Conservation (phyloP, 257 asterid species). For the Cordia subcordata region DNA sequence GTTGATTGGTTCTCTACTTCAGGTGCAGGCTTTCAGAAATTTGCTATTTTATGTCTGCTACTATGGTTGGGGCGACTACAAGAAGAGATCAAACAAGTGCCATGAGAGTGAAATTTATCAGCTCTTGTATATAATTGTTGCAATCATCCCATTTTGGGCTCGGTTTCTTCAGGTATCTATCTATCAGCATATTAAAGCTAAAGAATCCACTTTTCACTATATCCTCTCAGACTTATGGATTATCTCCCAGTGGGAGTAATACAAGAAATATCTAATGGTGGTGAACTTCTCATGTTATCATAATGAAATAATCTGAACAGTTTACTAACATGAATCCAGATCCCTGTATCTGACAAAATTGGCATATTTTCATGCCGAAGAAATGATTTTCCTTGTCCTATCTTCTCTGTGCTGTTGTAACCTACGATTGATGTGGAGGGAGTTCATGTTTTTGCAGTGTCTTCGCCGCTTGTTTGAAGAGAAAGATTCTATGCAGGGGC, state of each 20-base stretch:
- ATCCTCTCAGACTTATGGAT: too few species aligned
- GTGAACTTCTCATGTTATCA: too few species aligned
- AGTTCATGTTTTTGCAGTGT: conserved; percentile 28
- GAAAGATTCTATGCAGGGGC: conserved; percentile 36
- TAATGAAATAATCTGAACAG: too few species aligned
- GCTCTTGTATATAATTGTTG: conserved; percentile 34
- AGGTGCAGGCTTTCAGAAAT: conserved; percentile 75
- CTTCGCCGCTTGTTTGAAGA: conserved; percentile 60
- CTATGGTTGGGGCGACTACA: conserved; percentile 58
- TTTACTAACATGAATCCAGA: too few species aligned
- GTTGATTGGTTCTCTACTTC: conserved; percentile 12
- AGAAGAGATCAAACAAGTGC: conserved; percentile 35
- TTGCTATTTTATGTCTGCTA: conserved; percentile 54
- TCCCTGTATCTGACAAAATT: too few species aligned
- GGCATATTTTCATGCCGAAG: too few species aligned
- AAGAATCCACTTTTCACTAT: background rate
- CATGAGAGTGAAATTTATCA: conserved; percentile 12
- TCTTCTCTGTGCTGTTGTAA: too few species aligned
- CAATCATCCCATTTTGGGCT: conserved; percentile 55
- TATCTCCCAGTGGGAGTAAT: too few species aligned
- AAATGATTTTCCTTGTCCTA: too few species aligned
- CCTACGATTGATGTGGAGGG: background rate
- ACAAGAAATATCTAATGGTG: too few species aligned
- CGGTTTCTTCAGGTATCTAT: conserved; percentile 49
- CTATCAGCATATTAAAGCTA: background rate